Conservation (phyloP, 164 flowering plant genomes). For the Stephania cephalantha region DNA sequence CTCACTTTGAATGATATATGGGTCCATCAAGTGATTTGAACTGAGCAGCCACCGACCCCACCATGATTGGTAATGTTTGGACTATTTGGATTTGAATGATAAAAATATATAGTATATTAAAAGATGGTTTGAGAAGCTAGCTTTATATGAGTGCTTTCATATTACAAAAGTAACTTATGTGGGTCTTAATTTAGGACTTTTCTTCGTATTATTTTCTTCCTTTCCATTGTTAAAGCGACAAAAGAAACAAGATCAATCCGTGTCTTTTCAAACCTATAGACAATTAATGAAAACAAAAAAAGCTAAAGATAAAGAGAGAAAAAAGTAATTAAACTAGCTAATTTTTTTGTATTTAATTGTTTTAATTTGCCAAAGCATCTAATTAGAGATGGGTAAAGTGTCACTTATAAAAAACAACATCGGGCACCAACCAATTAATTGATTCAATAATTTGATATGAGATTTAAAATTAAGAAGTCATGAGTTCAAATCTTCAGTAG, state of each 20-base stretch:
- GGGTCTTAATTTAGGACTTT: background rate
- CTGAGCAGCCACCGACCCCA: background rate
- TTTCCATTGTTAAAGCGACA: background rate
- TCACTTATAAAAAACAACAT: too few species aligned
- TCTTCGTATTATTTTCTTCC: background rate
- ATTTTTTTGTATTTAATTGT: too few species aligned
- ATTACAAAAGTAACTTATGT: background rate
- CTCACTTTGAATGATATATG: background rate
- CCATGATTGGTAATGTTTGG: background rate
- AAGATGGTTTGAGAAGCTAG: background rate
- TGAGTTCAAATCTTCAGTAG: too few species aligned
- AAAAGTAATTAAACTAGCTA: too few species aligned
- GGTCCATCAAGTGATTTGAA: constrained; percentile 2
- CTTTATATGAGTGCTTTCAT: too few species aligned
- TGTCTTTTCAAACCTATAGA: background rate
- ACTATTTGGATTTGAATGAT: background rate
- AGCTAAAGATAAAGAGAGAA: background rate
- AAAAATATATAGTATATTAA: background rate
- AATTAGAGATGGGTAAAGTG: too few species aligned
- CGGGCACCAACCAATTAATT: too few species aligned
- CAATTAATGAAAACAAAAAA: too few species aligned
- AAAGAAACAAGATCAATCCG: background rate
- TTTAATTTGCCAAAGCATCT: too few species aligned
- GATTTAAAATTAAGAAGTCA: too few species aligned
- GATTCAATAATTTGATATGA: too few species aligned